These are phyloP conservation scores for Sarcodon aspratus DNA, from an alignment of 768 basidiomycete genomes.

Conservation along the genomic window DNA sequence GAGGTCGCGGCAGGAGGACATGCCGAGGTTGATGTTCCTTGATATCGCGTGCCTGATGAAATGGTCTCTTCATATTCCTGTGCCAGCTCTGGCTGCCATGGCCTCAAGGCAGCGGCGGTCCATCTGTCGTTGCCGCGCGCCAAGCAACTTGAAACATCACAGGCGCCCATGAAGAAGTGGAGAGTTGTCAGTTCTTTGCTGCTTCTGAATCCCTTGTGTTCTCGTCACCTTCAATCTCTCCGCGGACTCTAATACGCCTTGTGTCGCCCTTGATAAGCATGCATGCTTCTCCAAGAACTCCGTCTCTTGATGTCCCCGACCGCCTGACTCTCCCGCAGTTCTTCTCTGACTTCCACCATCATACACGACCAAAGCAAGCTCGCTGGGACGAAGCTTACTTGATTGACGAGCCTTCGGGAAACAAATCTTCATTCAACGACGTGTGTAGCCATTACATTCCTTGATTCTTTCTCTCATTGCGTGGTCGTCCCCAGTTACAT, in stretches of 20 bases:
- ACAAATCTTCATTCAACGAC: conserved; percentile 25
- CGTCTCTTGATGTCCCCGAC: conserved; percentile 9
- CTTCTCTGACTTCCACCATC: conserved; percentile 10
- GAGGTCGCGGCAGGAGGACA: no score
- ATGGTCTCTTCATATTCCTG: no score
- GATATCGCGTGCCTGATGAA: no score
- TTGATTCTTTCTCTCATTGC: background rate
- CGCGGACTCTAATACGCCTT: background rate
- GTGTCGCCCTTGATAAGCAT: conserved; percentile 5
- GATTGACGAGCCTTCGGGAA: conserved; percentile 39
- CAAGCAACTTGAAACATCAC: background rate
- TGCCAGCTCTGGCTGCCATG: no score
- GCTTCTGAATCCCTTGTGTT: background rate
- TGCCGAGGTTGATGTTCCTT: no score
- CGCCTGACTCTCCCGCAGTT: conserved; percentile 13
- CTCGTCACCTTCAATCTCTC: background rate
- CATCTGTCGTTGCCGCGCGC: background rate
- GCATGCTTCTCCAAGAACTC: conserved; percentile 2
- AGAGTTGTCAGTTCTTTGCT: background rate
- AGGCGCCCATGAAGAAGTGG: background rate
- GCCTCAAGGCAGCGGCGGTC: background rate
- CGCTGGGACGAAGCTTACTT: conserved; percentile 23
- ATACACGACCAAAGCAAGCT: conserved; percentile 12
- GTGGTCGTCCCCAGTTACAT: conserved; percentile 24
- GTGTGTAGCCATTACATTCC: conserved; percentile 11